Conservation (phyloP, 805 yeast species). For the Wickerhamia fluorescens region DNA sequence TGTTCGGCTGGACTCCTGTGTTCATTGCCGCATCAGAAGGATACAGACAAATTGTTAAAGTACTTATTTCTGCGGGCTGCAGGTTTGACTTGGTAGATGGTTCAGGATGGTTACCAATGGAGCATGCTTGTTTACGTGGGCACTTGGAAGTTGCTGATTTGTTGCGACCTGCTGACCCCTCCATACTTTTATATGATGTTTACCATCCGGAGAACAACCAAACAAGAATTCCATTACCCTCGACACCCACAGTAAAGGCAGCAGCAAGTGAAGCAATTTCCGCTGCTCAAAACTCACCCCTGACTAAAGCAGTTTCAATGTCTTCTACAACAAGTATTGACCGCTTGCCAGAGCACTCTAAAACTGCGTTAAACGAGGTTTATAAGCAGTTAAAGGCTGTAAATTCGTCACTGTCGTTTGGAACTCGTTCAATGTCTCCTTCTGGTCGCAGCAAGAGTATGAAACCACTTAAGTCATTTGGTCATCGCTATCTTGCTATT, state of each 20-base stretch:
- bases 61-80: constrained; percentile 50
- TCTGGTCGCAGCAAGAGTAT: constrained; percentile 11
- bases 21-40: constrained; percentile 91
- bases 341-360: constrained; percentile 26
- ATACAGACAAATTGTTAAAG: constrained; percentile 44
- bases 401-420: constrained; percentile 12
- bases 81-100: constrained; percentile 55
- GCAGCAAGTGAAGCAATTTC: constrained; percentile 6
- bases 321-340: constrained; percentile 29
- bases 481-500: constrained; percentile 63
- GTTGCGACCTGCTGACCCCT: constrained; percentile 43
- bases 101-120: constrained; percentile 97
- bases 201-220: constrained; percentile 29
- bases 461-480: constrained; percentile 72
- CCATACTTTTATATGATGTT: constrained; percentile 28
- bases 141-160: constrained; percentile 64
- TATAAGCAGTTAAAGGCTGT: constrained; percentile 32
- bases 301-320: background rate
- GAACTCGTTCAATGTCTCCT: constrained; percentile 15
- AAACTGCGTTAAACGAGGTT: constrained; percentile 22
- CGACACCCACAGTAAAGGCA: constrained; percentile 4
- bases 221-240: constrained; percentile 11
- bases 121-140: constrained; percentile 89
- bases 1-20: constrained; percentile 93
- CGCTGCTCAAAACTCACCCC: background rate